Percentiles rank a stretch among this genome's conserved stretches.
phyloP scores from a whole-genome alignment of 1,139 yeast species.

The Magnusiomyces suaveolens region DNA sequence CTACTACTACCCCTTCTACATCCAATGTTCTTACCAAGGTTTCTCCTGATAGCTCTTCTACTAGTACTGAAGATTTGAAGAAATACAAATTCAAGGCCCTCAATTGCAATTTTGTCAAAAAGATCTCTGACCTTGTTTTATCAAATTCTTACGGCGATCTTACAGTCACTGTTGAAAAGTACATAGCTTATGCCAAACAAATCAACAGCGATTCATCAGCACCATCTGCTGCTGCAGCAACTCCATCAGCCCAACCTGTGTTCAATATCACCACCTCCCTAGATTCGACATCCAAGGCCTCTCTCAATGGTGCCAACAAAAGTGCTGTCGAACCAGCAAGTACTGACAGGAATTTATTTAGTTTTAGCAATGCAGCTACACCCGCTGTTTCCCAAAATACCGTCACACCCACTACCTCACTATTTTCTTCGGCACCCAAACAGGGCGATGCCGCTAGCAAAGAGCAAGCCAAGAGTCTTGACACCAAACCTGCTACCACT shows the following conservation, averaged over 20 bases:
- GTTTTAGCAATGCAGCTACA: too few relatives aligned
- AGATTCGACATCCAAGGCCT: too few relatives aligned
- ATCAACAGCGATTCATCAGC: neutral
- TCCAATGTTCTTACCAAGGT: neutral
- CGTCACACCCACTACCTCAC: too few relatives aligned
- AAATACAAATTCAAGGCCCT: slow-evolving; percentile 9
- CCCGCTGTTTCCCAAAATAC: too few relatives aligned
- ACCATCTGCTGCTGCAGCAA: neutral
- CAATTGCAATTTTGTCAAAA: slow-evolving; percentile 6
- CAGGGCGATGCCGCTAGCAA: too few relatives aligned
- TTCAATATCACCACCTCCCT: too few relatives aligned
- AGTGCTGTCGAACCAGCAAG: too few relatives aligned
- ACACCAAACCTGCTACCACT: too few relatives aligned
- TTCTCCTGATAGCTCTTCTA: neutral
- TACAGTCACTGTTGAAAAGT: slow-evolving; percentile 1
- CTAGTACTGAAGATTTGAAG: slow-evolving; percentile 2
- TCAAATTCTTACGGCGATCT: slow-evolving; percentile 7
- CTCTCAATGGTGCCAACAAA: too few relatives aligned
- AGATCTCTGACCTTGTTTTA: slow-evolving; percentile 4
- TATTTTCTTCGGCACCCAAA: too few relatives aligned
- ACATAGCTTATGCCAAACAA: slow-evolving; percentile 5
- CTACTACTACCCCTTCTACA: neutral
- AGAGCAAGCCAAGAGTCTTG: too few relatives aligned
- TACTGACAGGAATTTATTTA: too few relatives aligned
- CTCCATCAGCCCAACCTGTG: neutral